Base-by-base conservation (phyloP, 805 yeast species). In the Candida ulmi region DNA sequence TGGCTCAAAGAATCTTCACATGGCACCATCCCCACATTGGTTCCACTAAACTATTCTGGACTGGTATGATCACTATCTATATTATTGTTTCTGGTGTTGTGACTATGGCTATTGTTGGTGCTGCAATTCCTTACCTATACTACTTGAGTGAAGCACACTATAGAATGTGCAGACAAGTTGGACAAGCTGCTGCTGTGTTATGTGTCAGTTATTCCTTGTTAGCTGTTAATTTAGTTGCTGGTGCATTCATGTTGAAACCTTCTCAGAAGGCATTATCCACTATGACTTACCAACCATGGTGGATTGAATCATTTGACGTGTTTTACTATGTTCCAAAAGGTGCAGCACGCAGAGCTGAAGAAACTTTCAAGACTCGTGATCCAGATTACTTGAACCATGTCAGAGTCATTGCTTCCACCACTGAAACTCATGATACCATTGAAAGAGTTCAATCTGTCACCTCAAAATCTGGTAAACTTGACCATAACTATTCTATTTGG, bases 21-120 rank as follows among this genome's bases (percentile, higher is more conserved):
- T 81, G 88, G 85, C 68, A 81, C 56, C 90, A 83, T 54, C 90
- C 91, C 8, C 78, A 75, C 37, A 71, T 78, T 11, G 90, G 88
- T 30, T 68, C 76, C 17, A 57, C 71, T 32, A 63, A 58, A 40
- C 42, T 64, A 27, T 76, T 83, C 50, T 74, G 80, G 74, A 43
- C 44, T 26, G 37, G 61, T 23, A 74, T 83, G 81, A 53, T 69
- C 33, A 31, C 58, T 3, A 48, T 78, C 28, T 83, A 83, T 52
- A 48, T 61, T 7, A 48, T 79, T 36, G 88, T 83, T 23, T 39
- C 69, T 21, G 79, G 72, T 6, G 68, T 82, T 38, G 72, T 83
- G 35, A 68, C 69, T n/a, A 78, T 82, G 82, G 83, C 88, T 16
- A 73, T 83, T 50, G 63, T 79, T 16, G 83, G 82, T 19, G 75